Base-by-base conservation (phyloP, 805 yeast genomes). In the Saturnispora silvae region DNA sequence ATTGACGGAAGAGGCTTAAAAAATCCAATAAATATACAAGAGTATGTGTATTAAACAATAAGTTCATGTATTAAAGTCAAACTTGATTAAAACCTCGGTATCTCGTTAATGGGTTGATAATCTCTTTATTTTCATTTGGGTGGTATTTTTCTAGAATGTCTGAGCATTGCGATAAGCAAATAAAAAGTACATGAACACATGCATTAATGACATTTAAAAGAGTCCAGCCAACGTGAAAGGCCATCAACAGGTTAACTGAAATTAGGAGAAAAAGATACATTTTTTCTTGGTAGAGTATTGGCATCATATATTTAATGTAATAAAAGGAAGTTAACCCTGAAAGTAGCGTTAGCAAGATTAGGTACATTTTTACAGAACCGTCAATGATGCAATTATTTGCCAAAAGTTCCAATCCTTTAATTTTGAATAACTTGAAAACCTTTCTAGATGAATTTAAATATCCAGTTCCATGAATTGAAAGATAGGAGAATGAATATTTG, bases 401-500 rank as follows among this genome's bases (percentile, higher is more conserved):
- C 47, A 87, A 61, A 1, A 89, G 94, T 55, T 80, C 89, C 57
- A 81, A 63, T 19, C 95, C 95, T 55, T 82, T 81, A 49, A 65
- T 70, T 49, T 80, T 68, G 43, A 86, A 57, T 57, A 89, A 61
- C 44, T 72, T 68, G 70, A 83, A 78, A 1, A 96, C 79, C 37
- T 80, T 85, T 49, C 68, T 79, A 0, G 95, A 86, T 1, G 94
- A 76, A 15, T 67, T 65, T 31, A 81, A 47, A 51, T 85, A 89
- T 20, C 75, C 65, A 45, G 74, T 75, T 28, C 96, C 95, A 57
- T 85, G 86, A 14, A 87, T 66, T 0, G 95, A 92, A 52, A 87
- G 68, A 51, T 76, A 82, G 23, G 92, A 77, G 55, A 79, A 82
- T 3, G 96, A 92, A 54, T 87, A 87, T 51, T 80, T 86, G 59